phyloP scores from a whole-genome alignment of 179 eudicot species.

The Silene coronaria region DNA sequence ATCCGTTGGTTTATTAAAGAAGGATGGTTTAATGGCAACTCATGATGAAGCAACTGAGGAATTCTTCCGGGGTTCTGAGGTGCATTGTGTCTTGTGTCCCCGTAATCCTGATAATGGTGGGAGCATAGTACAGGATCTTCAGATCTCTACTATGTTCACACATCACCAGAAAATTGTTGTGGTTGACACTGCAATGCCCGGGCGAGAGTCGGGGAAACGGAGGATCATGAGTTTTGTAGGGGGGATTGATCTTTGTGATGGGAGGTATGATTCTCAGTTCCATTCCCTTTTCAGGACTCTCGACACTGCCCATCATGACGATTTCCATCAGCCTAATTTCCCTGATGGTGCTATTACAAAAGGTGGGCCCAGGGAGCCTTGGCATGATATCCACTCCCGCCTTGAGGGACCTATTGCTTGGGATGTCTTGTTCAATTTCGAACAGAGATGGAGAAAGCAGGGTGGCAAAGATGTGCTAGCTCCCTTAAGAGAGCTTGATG shows the following conservation, averaged over 20 bases:
- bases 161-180: conserved; percentile 52
- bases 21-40: conserved; percentile 55
- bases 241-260: conserved; percentile 52
- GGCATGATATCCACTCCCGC: conserved; percentile 53
- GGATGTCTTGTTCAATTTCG: conserved; percentile 51
- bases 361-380: conserved; percentile 57
- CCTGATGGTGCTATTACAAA: conserved; percentile 35
- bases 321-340: conserved; percentile 52
- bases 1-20: conserved; percentile 36
- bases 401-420: conserved; percentile 51
- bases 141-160: conserved; percentile 51
- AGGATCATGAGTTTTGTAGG: conserved; percentile 51
- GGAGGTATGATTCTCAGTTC: conserved; percentile 43
- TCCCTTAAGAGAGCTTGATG: conserved; percentile 37
- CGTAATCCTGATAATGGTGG: conserved; percentile 52
- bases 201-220: conserved; percentile 32
- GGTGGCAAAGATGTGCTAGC: conserved; percentile 44
- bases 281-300: conserved; percentile 51
- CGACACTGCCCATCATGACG: conserved; percentile 43
- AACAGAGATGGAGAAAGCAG: conserved; percentile 53
- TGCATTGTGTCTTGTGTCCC: conserved; percentile 47
- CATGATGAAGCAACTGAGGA: conserved; percentile 45
- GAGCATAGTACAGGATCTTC: conserved; percentile 44
- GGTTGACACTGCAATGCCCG: conserved; percentile 45
- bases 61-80: conserved; percentile 33